Conservation (phyloP, 1,284 basidiomycete species). For the Naganishia cerealis region DNA sequence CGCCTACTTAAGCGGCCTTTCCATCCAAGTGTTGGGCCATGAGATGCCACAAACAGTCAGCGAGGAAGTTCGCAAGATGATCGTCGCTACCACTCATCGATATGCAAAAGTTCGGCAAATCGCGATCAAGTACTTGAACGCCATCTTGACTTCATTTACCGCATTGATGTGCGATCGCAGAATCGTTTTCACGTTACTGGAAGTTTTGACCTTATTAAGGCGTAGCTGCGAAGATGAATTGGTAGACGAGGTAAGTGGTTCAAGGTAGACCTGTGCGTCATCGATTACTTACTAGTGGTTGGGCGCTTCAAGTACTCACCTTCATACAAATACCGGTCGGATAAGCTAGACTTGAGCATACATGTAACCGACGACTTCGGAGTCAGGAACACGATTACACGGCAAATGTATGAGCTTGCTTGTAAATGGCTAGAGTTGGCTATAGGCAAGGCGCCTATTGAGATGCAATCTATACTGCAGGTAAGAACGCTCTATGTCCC, state of each 20-base stretch:
- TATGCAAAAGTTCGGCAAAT: constrained; percentile 76
- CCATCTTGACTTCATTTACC: constrained; percentile 87
- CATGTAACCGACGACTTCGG: constrained; percentile 84
- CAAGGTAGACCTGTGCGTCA: background rate
- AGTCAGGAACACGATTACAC: constrained; percentile 79
- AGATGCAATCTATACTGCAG: constrained; percentile 87
- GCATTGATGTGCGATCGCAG: constrained; percentile 87
- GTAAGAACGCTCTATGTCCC: constrained; percentile 52
- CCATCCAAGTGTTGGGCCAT: constrained; percentile 73
- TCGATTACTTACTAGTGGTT: constrained; percentile 19
- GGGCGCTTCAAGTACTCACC: constrained; percentile 72
- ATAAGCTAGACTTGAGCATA: constrained; percentile 70
- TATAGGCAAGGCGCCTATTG: constrained; percentile 81
- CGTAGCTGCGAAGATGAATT: constrained; percentile 88
- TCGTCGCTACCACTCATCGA: constrained; percentile 80
- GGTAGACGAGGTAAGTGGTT: constrained; percentile 72
- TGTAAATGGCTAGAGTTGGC: constrained; percentile 81
- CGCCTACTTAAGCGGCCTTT: constrained; percentile 66
- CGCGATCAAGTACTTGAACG: constrained; percentile 78
- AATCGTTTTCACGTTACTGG: constrained; percentile 84
- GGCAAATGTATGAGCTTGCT: constrained; percentile 70
- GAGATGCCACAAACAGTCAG: constrained; percentile 71
- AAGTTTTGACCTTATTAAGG: constrained; percentile 84
- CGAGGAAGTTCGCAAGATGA: constrained; percentile 71
- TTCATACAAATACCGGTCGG: constrained; percentile 76